These are phyloP conservation scores for Boechera retrofracta DNA, from an alignment of 345 rosid species.

Conservation along the genomic window DNA sequence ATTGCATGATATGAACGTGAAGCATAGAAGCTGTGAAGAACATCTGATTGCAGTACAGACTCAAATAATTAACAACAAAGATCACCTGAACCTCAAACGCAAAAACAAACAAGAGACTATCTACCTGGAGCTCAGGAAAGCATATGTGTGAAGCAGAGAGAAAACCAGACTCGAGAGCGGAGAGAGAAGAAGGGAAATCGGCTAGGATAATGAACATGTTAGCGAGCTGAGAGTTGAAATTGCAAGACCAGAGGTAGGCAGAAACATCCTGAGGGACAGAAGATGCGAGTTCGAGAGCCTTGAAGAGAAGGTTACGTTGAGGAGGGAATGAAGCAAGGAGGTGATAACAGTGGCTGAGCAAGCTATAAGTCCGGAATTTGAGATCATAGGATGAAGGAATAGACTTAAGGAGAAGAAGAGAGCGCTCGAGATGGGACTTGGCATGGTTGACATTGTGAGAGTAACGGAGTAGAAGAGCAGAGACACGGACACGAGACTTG, in stretches of 20 bases:
- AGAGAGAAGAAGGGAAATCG: conserved; percentile 68
- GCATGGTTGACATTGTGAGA: conserved; percentile 83
- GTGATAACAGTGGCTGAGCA: conserved; percentile 92
- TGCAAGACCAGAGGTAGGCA: conserved; percentile 82
- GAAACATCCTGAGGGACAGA: conserved; percentile 55
- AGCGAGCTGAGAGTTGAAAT: conserved; percentile 96
- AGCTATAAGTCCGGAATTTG: conserved; percentile 78
- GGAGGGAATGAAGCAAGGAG: conserved; percentile 81
- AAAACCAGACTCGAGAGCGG: conserved; percentile 72
- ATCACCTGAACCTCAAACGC: neutral
- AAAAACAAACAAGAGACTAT: conserved; percentile 20
- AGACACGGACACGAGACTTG: conserved; percentile 84
- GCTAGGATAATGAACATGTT: conserved; percentile 82
- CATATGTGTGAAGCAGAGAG: conserved; percentile 62
- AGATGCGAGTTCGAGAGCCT: conserved; percentile 73
- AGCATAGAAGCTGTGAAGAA: conserved; percentile 85
- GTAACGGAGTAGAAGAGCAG: conserved; percentile 83
- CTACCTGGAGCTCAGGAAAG: conserved; percentile 88
- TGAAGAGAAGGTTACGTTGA: conserved; percentile 77
- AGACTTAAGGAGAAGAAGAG: conserved; percentile 54
- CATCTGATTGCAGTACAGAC: conserved; percentile 55
- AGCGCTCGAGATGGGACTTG: conserved; percentile 90
- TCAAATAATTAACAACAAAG: neutral
- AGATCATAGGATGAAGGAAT: conserved; percentile 88
- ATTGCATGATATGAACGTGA: conserved; percentile 94